Evolutionary conservation across 345 rosid species (phyloP).

Genomic region (Lenwebbia sp.): DNA sequence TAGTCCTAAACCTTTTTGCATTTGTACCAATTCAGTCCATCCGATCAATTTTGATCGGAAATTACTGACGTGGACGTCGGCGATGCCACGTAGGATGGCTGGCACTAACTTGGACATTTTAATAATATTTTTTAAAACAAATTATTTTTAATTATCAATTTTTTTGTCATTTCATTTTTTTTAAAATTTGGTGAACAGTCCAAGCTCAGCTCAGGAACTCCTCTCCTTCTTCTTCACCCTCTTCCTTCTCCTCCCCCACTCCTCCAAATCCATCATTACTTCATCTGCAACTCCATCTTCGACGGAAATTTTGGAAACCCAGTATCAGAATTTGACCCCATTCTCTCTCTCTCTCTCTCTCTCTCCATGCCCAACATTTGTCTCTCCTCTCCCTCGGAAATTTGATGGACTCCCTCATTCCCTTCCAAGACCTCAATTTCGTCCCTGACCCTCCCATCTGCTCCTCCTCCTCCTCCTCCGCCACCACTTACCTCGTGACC

Average conservation of each 20-base stretch:
- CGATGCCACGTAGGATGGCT: no score
- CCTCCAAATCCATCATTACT: no score
- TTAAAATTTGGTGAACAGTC: background rate
- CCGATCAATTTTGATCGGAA: no score
- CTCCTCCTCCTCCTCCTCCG: background rate
- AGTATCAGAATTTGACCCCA: background rate
- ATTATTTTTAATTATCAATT: no score
- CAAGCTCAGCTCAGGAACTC: background rate
- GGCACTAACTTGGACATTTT: no score
- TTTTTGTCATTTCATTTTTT: no score
- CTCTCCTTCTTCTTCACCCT: background rate
- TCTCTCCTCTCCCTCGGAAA: background rate
- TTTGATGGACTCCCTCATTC: no score
- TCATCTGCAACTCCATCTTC: background rate
- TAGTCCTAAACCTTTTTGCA: no score
- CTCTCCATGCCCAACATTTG: no score
- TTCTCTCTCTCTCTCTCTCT: background rate
- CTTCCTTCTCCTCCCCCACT: background rate
- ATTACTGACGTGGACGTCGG: no score
- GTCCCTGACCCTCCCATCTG: constrained; percentile 3
- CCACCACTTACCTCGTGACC: constrained; percentile 10
- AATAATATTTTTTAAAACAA: no score
- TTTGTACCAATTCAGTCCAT: no score
- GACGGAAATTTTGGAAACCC: background rate
- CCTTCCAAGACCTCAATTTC: constrained; percentile 44